These are phyloP conservation scores for Eimeria necatrix DNA, from an alignment of 169 alveolate genomes.

Conservation along the genomic window DNA sequence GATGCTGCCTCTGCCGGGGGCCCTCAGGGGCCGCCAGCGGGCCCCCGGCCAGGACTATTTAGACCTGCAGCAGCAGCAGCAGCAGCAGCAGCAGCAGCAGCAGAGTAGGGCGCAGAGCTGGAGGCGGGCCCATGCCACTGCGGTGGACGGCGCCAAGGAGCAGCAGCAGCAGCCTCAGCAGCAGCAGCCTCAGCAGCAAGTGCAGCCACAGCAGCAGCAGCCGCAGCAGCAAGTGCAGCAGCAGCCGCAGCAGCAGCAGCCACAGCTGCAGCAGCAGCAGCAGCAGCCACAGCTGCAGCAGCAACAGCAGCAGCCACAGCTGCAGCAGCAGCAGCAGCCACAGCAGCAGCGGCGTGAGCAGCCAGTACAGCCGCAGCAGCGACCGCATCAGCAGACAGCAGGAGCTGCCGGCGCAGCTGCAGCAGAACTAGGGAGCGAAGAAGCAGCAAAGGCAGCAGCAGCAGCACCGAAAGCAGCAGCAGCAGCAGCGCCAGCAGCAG, in stretches of 20 bases:
- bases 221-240: slow-evolving; percentile 21
- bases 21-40: slow-evolving; percentile 29
- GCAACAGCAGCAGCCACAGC: too few relatives aligned
- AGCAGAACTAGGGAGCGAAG: not conserved
- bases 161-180: slow-evolving; percentile 26
- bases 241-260: not conserved
- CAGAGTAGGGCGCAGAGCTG: slow-evolving; percentile 27
- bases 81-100: slow-evolving; percentile 71
- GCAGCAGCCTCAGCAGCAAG: slow-evolving; percentile 1
- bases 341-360: too few relatives aligned
- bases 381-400: too few relatives aligned
- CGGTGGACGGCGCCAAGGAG: not conserved
- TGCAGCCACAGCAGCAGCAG: not conserved
- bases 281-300: not conserved
- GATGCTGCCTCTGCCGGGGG: slow-evolving; percentile 33
- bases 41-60: not conserved
- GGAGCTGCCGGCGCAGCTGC: too few relatives aligned
- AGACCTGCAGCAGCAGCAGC: not conserved
- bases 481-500: slow-evolving; percentile 32
- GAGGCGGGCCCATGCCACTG: not conserved
- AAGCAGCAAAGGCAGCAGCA: not conserved
- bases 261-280: too few relatives aligned
- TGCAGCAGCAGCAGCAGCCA: too few relatives aligned
- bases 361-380: too few relatives aligned
- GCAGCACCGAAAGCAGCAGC: slow-evolving; percentile 37